phyloP scores from a whole-genome alignment of 2,329 filamentous ascomycete genomes.

The Stagonosporopsis vannaccii region DNA sequence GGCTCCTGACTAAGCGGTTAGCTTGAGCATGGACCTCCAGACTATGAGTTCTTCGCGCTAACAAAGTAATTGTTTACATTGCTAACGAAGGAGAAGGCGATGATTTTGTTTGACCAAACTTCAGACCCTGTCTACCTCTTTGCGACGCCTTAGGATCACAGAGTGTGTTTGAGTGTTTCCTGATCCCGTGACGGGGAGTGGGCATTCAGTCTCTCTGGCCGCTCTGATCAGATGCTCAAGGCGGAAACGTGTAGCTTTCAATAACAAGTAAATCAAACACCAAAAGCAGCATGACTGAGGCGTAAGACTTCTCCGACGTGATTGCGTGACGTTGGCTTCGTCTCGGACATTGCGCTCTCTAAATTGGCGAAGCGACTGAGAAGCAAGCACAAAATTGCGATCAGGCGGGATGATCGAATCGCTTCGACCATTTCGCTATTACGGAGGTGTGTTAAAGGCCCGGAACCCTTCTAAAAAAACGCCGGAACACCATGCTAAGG shows the following conservation, averaged over 20 bases:
- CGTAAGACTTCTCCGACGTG: too few relatives aligned
- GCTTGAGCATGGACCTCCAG: slow-evolving; percentile 4
- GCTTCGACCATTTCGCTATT: neutral
- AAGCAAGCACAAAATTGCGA: neutral
- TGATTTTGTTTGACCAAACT: too few relatives aligned
- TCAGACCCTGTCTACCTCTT: too few relatives aligned
- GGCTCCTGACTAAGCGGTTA: slow-evolving; percentile 15
- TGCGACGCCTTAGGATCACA: too few relatives aligned
- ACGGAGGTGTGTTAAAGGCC: neutral
- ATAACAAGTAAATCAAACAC: too few relatives aligned
- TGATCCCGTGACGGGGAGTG: too few relatives aligned
- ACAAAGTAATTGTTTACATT: neutral
- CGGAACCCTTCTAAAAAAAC: neutral
- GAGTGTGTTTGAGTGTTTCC: too few relatives aligned
- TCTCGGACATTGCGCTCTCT: neutral
- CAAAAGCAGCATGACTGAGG: too few relatives aligned
- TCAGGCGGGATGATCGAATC: neutral
- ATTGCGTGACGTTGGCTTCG: neutral
- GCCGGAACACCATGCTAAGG: slow-evolving; percentile 8
- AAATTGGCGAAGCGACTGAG: neutral
- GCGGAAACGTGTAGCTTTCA: too few relatives aligned
- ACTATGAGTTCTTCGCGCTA: too few relatives aligned
- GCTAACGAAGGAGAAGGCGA: neutral
- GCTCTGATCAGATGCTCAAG: too few relatives aligned
- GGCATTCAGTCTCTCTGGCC: too few relatives aligned